A percentile compares a stretch with the other conserved stretches of the same genome.
Evolutionary conservation across 257 asterid species (phyloP).

Genomic region (Henckelia pumila): DNA sequence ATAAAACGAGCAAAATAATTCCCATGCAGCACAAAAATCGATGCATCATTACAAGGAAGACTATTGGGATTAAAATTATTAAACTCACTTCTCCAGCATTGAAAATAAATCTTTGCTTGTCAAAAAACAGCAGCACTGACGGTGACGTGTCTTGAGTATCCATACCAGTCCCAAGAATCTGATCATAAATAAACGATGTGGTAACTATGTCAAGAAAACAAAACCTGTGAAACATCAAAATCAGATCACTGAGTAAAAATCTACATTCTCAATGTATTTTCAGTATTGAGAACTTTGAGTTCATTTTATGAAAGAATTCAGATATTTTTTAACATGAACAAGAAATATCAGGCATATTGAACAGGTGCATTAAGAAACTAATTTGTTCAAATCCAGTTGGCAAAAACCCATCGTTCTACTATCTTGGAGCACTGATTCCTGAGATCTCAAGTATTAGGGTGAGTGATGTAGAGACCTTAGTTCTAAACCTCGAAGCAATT

Average conservation of each 20-base stretch:
- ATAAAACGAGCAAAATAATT: constrained; percentile 9
- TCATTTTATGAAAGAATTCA: too few relatives aligned
- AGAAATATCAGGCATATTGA: too few relatives aligned
- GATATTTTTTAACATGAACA: too few relatives aligned
- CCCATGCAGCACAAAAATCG: background rate
- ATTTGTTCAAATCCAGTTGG: too few relatives aligned
- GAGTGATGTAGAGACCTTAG: too few relatives aligned
- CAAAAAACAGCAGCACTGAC: constrained; percentile 89
- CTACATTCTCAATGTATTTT: background rate
- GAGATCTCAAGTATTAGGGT: too few relatives aligned
- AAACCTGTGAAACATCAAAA: background rate
- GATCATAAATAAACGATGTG: constrained; percentile 25
- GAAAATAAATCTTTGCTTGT: constrained; percentile 90
- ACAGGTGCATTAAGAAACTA: too few relatives aligned
- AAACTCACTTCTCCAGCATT: constrained; percentile 98
- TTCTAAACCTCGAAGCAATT: too few relatives aligned
- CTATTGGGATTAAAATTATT: constrained; percentile 7
- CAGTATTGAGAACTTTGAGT: background rate
- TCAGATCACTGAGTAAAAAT: background rate
- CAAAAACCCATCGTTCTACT: too few relatives aligned
- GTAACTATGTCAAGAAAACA: background rate
- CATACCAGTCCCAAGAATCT: constrained; percentile 99
- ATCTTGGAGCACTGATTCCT: too few relatives aligned
- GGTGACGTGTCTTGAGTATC: constrained; percentile 98
- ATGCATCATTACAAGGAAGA: constrained; percentile 3